phyloP scores from a whole-genome alignment of 176 grass and related monocot genomes.

The Phyllostachys edulis region DNA sequence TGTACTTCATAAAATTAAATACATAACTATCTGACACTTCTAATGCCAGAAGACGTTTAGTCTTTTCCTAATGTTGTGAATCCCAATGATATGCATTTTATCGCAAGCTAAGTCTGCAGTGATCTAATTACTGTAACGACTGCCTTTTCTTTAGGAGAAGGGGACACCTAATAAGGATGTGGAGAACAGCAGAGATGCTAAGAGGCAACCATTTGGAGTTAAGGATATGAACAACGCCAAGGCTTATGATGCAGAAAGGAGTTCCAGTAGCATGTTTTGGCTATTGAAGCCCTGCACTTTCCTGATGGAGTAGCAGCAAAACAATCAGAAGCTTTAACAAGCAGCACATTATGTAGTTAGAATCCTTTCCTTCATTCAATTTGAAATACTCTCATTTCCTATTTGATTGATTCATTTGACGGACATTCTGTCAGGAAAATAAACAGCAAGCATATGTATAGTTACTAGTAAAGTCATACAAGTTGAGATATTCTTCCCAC shows the following conservation, averaged over 20 bases:
- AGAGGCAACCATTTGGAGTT: constrained; percentile 50
- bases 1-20: neutral
- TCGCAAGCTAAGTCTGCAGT: neutral
- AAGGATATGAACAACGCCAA: constrained; percentile 57
- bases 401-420: constrained; percentile 50
- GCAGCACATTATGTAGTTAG: constrained; percentile 30
- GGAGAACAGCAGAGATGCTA: constrained; percentile 57
- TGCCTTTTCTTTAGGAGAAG: constrained; percentile 51
- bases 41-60: neutral
- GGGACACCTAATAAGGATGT: constrained; percentile 54
- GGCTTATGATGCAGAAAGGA: constrained; percentile 53
- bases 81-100: neutral
- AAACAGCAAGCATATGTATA: constrained; percentile 41
- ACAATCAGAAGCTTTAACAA: neutral
- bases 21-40: neutral
- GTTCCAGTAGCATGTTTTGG: constrained; percentile 84
- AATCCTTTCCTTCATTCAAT: constrained; percentile 30
- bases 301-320: constrained; percentile 52
- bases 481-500: constrained; percentile 18
- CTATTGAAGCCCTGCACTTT: constrained; percentile 95
- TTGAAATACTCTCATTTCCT: constrained; percentile 18
- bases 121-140: constrained; percentile 27
- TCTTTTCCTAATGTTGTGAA: neutral
- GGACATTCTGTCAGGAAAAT: constrained; percentile 33
- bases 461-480: constrained; percentile 35